Conservation (phyloP, 306 rosid genomes). For the Pterocarpus macrocarpus region DNA sequence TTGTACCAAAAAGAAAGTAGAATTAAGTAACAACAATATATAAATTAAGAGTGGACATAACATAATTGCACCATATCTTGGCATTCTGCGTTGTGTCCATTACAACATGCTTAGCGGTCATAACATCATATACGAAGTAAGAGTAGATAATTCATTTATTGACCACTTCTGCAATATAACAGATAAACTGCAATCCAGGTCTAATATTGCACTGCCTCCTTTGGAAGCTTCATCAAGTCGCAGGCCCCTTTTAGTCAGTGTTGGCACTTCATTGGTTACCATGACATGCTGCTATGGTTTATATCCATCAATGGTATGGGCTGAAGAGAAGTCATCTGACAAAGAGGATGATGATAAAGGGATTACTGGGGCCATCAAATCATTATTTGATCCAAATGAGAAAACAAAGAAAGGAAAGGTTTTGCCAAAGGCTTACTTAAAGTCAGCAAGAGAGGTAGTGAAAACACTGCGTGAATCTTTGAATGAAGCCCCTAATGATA, state of each 20-base stretch:
- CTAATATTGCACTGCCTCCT: slow-evolving; percentile 55
- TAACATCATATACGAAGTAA: slow-evolving; percentile 7
- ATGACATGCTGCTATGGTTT: slow-evolving; percentile 55
- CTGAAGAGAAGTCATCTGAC: slow-evolving; percentile 59
- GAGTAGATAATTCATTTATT: slow-evolving; percentile 43
- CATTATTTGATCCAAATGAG: slow-evolving; percentile 78
- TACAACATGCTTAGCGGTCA: too few relatives aligned
- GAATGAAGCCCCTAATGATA: slow-evolving; percentile 67
- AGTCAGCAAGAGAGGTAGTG: slow-evolving; percentile 84
- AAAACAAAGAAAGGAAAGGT: slow-evolving; percentile 79
- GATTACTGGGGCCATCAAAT: slow-evolving; percentile 67
- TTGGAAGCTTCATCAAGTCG: slow-evolving; percentile 59
- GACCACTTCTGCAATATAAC: slow-evolving; percentile 60
- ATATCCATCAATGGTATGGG: slow-evolving; percentile 57
- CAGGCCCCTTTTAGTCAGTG: slow-evolving; percentile 53
- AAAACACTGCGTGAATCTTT: slow-evolving; percentile 84
- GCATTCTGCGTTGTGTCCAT: not conserved
- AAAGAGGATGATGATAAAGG: slow-evolving; percentile 68
- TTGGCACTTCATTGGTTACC: slow-evolving; percentile 56
- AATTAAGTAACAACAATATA: not conserved
- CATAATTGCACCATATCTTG: slow-evolving; percentile 10
- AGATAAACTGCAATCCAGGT: slow-evolving; percentile 68
- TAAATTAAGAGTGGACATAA: not conserved
- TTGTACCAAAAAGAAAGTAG: not conserved
- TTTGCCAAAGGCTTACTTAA: slow-evolving; percentile 87